Base-by-base conservation (phyloP, 1,139 yeast species). In the Hyphopichia fennica region DNA sequence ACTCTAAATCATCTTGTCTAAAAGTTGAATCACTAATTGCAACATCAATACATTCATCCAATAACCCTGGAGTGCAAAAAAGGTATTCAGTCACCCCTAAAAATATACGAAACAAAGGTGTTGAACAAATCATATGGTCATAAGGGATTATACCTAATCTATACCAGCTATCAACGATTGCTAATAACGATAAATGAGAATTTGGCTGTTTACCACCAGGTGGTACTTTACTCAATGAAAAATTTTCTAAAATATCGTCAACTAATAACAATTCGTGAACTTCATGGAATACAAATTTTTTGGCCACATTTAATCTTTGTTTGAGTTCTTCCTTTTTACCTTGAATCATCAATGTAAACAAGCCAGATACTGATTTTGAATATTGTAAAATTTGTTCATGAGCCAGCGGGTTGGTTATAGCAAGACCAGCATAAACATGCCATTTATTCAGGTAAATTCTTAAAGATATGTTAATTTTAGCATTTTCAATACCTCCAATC, bases 381-480 rank as follows among this genome's bases (percentile, higher is more conserved):
- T 91, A 93, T 60, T 91, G 98, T 46, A 88, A 72, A 17, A 95
- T 86, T 63, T 93, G 99, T 33, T 77, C 80, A 57, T 91, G 97
- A 0, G 99, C 98, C 23, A 93, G 81, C 0, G 97, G 97, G 58
- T 93, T 93, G 3, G 96, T 87, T 47, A 93, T 91, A 10, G 98
- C 97, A 53, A 93, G 72, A 0, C 99, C 99, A 4, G 99, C 99
- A 59, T 93, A 93, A 19, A 93, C 99, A 58, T 93, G 99, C 96
- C 97, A 93, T 63, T 91, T 90, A 65, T 91, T 93, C 25, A 96
- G 83, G 62, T 76, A 93, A 37, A 93, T 93, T 50, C 99, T 75
- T 57, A 93, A 68, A 1, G 98, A 87, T 39, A 93, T 90, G 61
- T 93, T 93, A 60, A 91, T 87, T 56, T 93, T 93, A 25, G 96